Evolutionary conservation across 345 rosid species (phyloP), one percentile per base, ranked within the genome.

Genomic region (Sisymbrium irio): DNA sequence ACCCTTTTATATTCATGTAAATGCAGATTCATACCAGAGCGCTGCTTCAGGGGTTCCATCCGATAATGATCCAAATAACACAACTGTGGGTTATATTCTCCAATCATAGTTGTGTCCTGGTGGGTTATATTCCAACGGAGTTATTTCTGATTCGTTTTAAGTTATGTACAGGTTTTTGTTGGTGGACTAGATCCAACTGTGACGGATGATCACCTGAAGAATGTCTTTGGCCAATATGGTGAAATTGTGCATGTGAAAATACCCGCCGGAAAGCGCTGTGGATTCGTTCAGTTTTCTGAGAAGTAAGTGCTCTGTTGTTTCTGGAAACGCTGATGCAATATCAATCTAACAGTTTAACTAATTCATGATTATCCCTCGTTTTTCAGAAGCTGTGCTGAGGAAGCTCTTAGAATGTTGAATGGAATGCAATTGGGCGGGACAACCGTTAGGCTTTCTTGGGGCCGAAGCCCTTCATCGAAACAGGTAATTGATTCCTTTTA

Each of bases 381-480:
- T 28, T 36, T 62, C 89, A 93, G 98, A 78, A 81, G 88, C 78
- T 82, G 86, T 58, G 98, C 97, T 0, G 98, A 91, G 84, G 91
- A 88, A 83, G 97, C 98, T 13, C 63, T 93, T 64, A 70, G 83
- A 64, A 51, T 35, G 66, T 62, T 93, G 57, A 85, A 89, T 60
- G 98, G 98, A 60, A 80, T 83, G 65, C 85, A 59, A 61, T 62
- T 93, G 81, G 87, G 92, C 0, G 97, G 96, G 40, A 96, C 92
- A 78, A 89, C 77, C 17, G 83, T 93, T 13, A 82, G 98, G 49
- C 97, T 93, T 54, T 91, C 98, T 22, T 93, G 98, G 98, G 98
- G 98, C 41, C 97, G 97, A 11, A 93, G 86, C 67, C 91, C 96
- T 61, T 81, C 92, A 22, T 82, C 81, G 86, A 93, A 91, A 72